A percentile compares a stretch with the other conserved stretches of the same genome.
Evolutionary conservation across 1,139 yeast genomes (phyloP).

Genomic region (Saccharomycopsis crataegensis): DNA sequence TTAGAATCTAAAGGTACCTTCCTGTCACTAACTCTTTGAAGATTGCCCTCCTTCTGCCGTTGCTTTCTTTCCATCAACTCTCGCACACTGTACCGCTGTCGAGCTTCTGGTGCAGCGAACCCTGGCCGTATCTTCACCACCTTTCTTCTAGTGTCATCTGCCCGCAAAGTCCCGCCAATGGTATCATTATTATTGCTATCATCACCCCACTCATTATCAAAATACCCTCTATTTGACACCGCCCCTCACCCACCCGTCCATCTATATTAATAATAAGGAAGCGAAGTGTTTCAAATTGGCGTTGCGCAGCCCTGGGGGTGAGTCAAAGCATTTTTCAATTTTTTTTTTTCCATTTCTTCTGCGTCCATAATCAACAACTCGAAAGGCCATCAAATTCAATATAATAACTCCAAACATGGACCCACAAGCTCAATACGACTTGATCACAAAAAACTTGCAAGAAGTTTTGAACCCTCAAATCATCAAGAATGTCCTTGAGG

Average conservation of each 20-base stretch:
- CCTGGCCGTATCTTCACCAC: conserved; percentile 1
- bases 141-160: neutral
- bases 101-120: neutral
- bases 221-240: neutral
- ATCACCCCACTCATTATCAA: neutral
- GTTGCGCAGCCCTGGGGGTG: too few species aligned
- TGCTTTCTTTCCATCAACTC: neutral
- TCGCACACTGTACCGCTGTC: neutral
- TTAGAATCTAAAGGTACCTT: too few species aligned
- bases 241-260: too few species aligned
- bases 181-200: neutral
- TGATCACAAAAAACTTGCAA: conserved; percentile 81
- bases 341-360: too few species aligned
- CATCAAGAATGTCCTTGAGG: conserved; percentile 76
- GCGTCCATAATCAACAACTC: too few species aligned
- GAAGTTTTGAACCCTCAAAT: conserved; percentile 87
- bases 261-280: too few species aligned
- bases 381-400: too few species aligned
- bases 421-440: conserved; percentile 62
- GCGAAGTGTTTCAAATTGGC: too few species aligned
- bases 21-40: too few species aligned
- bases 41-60: too few species aligned
- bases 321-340: neutral
- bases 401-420: conserved; percentile 18
- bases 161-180: neutral